Base-by-base conservation (phyloP, 2,329 filamentous ascomycete genomes). In the Acarospora socialis region DNA sequence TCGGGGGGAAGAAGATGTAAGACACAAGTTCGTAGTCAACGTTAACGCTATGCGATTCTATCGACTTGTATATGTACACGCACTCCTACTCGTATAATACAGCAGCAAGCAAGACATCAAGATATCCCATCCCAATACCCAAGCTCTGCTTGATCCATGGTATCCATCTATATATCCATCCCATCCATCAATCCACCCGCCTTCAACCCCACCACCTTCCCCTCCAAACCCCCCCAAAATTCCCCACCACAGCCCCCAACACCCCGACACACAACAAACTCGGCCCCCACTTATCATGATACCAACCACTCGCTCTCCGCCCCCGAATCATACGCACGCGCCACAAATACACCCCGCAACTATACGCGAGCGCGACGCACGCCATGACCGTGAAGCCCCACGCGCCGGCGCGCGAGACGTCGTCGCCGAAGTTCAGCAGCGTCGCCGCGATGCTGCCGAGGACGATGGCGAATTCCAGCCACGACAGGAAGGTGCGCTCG, bases 391-490 rank as follows among this genome's bases (percentile, higher is more conserved):
- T 94, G 54, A 95, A 98, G 1, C 73, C 66, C 50, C 76, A 79
- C 0, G 83, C 69, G 0, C 80, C 73, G 27, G 72, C 61, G 41
- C 92, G 73, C 4, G 77, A 73, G 13, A 74, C 54, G 47, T 70
- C 59, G 15, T 54, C 50, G 45, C 81, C 73, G 52, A 94, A 83
- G 62, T 92, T 86, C 43, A 92, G 69, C 27, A 92, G 63, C 0
- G 81, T 81, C 5, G 80, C 77, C 8, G 84, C 82, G 46, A 92
- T 87, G 17, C 80, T 79, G 46, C 82, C 83, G 33, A 98, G 76
- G 51, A 94, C 86, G 49, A 95, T 92, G 30, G 81, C 87, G 58
- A 92, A 95, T 56, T 98, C 87, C 47, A 98, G 79, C 84, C 90
- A 98, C 41, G 83, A 81, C 35, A 98, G 68, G 59, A 94, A 98